Percentiles rank a stretch among this genome's conserved stretches.
Conservation (phyloP, 345 rosid species). For the Excoecaria agallocha region DNA sequence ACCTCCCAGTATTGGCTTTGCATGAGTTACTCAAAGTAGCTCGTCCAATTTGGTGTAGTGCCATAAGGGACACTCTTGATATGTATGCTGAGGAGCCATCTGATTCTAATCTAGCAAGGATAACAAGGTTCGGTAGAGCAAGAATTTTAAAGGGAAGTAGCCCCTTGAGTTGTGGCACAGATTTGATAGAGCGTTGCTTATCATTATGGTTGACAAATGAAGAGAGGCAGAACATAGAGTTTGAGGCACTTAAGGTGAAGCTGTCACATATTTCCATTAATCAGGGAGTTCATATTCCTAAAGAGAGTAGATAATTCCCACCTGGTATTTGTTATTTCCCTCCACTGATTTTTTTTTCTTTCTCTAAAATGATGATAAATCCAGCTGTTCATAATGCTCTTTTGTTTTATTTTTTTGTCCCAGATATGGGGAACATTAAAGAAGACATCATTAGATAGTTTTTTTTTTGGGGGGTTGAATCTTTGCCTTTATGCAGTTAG, state of each 20-base stretch:
- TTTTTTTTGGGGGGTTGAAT: too few relatives aligned
- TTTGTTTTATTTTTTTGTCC: background rate
- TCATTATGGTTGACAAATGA: constrained; percentile 60
- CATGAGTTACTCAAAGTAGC: constrained; percentile 70
- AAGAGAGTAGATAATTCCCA: constrained; percentile 9
- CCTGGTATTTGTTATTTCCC: background rate
- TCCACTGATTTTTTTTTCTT: background rate
- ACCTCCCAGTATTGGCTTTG: constrained; percentile 61
- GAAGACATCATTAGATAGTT: background rate
- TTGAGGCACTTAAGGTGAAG: constrained; percentile 58
- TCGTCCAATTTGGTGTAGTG: constrained; percentile 77
- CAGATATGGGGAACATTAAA: background rate
- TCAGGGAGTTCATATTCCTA: constrained; percentile 10
- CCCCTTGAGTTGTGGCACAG: constrained; percentile 44
- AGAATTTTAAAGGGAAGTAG: constrained; percentile 44
- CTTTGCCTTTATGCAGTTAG: too few relatives aligned
- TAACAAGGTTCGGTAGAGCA: constrained; percentile 51
- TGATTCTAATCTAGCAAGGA: constrained; percentile 51
- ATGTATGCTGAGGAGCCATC: constrained; percentile 63
- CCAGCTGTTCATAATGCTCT: background rate
- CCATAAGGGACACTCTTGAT: constrained; percentile 51
- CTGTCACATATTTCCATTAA: constrained; percentile 41
- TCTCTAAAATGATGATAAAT: background rate
- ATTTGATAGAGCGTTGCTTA: constrained; percentile 58
- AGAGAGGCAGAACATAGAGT: constrained; percentile 55